Percentiles rank a stretch among this genome's conserved stretches.
Evolutionary conservation across 192 early-diverging fungal species (phyloP).

Genomic region (Coemansia sp.): DNA sequence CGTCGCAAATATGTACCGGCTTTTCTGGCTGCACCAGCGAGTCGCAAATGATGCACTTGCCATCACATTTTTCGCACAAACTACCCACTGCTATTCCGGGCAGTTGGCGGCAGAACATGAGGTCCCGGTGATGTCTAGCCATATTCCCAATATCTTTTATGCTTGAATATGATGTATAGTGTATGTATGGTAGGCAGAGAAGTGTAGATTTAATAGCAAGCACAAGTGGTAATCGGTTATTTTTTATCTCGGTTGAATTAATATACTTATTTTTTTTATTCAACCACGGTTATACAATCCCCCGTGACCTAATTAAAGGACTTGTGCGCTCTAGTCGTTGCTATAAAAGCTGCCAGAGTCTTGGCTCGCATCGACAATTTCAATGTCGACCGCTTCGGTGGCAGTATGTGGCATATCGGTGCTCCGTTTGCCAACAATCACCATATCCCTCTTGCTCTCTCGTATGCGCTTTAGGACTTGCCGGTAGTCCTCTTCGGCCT

Average conservation of each 20-base stretch:
- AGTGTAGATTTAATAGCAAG: neutral
- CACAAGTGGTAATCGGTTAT: neutral
- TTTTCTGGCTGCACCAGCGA: conserved; percentile 92
- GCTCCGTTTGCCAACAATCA: conserved; percentile 28
- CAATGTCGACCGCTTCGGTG: conserved; percentile 19
- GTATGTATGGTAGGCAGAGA: no score
- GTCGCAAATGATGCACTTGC: conserved; percentile 96
- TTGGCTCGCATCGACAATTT: conserved; percentile 24
- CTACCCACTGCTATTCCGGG: conserved; percentile 76
- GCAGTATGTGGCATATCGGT: conserved; percentile 19
- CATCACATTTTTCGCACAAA: conserved; percentile 69
- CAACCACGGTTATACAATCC: conserved; percentile 1
- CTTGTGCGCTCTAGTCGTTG: conserved; percentile 9
- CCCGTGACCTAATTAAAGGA: neutral
- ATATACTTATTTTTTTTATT: neutral
- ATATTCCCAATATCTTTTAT: conserved; percentile 36
- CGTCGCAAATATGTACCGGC: conserved; percentile 90
- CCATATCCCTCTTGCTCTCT: conserved; percentile 21
- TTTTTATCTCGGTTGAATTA: neutral
- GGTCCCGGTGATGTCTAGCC: conserved; percentile 88
- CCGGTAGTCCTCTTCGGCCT: conserved; percentile 47
- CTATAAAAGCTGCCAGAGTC: conserved; percentile 35
- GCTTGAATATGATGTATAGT: neutral
- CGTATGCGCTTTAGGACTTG: conserved; percentile 38
- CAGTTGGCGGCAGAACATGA: conserved; percentile 94